Conservation (phyloP, 108 stramenopile genomes). For the Fragilariopsis cylindrus region DNA sequence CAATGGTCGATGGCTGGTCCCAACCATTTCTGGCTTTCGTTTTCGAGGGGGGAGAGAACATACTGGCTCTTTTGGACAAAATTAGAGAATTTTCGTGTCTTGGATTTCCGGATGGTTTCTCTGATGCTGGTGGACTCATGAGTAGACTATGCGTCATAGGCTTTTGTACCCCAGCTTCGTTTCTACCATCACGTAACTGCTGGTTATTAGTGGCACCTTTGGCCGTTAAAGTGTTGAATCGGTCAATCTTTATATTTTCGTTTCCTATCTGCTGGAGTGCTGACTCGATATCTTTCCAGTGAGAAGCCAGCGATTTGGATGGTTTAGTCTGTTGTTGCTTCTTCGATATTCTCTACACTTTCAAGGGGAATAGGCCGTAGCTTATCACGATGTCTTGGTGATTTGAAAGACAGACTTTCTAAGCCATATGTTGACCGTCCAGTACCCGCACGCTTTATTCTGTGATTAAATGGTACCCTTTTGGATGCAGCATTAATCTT, state of each 20-base stretch:
- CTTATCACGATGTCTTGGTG: conserved; percentile 2
- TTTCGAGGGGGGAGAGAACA: conserved; percentile 37
- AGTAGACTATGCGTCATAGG: neutral
- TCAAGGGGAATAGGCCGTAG: conserved; percentile 19
- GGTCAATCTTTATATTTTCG: conserved; percentile 11
- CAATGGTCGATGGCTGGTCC: conserved; percentile 37
- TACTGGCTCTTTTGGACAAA: neutral
- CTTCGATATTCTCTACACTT: neutral
- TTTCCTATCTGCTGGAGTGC: conserved; percentile 11
- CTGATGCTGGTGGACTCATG: neutral
- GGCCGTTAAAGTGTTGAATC: conserved; percentile 4
- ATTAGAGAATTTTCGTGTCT: conserved; percentile 1
- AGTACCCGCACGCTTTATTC: neutral
- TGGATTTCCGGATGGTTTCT: neutral
- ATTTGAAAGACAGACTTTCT: neutral
- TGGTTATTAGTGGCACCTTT: neutral
- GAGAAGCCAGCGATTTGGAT: neutral
- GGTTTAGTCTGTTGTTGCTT: conserved; percentile 5
- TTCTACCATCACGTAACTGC: neutral
- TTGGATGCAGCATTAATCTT: conserved; percentile 9
- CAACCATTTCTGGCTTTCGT: conserved; percentile 29
- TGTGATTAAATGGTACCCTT: neutral
- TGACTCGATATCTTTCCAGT: conserved; percentile 29
- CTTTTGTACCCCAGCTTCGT: neutral
- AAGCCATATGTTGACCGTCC: conserved; percentile 30